phyloP scores from a whole-genome alignment of 805 yeast genomes.

The Naumovozyma baii region DNA sequence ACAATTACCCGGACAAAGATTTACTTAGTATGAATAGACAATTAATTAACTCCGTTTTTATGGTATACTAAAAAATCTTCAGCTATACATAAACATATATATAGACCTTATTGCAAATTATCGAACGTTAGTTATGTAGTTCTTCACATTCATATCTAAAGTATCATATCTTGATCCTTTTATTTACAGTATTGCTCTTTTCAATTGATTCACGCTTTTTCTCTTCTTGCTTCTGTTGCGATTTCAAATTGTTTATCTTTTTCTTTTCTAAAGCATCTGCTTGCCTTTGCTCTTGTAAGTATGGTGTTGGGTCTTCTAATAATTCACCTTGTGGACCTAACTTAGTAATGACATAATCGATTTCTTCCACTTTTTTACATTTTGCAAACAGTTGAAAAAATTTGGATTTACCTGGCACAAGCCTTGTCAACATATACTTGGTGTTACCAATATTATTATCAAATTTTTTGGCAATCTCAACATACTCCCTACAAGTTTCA shows the following conservation, averaged over 20 bases:
- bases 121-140: neutral
- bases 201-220: constrained; percentile 1
- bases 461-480: constrained; percentile 41
- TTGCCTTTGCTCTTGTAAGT: constrained; percentile 1
- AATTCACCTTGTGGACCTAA: constrained; percentile 8
- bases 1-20: too few species aligned
- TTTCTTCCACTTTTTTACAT: constrained; percentile 46
- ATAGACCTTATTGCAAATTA: too few species aligned
- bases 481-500: constrained; percentile 44
- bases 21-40: too few species aligned
- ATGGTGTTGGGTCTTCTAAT: constrained; percentile 1
- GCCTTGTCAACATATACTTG: constrained; percentile 69
- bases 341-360: constrained; percentile 23
- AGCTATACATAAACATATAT: too few species aligned
- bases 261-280: neutral
- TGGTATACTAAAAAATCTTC: too few species aligned
- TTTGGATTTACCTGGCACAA: constrained; percentile 66
- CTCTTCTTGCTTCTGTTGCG: neutral
- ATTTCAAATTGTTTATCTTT: neutral
- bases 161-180: neutral
- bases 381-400: constrained; percentile 48
- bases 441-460: constrained; percentile 64
- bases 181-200: neutral
- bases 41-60: too few species aligned
- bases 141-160: neutral